These are phyloP conservation scores for Zygosaccharomyces sapae DNA, from an alignment of 1,139 yeast genomes.

Conservation along the genomic window DNA sequence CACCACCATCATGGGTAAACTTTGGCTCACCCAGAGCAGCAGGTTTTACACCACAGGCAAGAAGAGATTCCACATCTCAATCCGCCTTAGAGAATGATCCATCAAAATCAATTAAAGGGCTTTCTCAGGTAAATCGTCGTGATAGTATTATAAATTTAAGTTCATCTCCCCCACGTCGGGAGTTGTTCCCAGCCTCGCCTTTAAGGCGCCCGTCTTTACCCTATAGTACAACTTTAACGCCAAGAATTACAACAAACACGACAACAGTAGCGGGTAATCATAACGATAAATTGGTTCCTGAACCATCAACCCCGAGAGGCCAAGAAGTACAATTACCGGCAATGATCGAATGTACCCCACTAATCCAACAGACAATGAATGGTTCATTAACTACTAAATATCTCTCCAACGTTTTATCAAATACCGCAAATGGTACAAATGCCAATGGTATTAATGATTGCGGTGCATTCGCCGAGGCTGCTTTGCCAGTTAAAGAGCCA, in stretches of 20 bases:
- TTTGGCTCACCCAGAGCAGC: conserved; percentile 17
- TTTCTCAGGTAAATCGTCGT: not conserved
- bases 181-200: conserved; percentile 1
- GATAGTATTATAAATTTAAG: not conserved
- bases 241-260: conserved; percentile 4
- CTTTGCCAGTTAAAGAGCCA: conserved; percentile 3
- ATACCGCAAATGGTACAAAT: conserved; percentile 4
- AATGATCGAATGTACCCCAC: conserved; percentile 28
- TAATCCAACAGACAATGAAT: conserved; percentile 32
- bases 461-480: not conserved
- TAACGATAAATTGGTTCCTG: conserved; percentile 6
- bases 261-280: not conserved
- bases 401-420: conserved; percentile 13
- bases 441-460: not conserved
- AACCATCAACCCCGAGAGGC: conserved; percentile 24
- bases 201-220: conserved; percentile 2
- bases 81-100: not conserved
- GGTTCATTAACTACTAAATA: conserved; percentile 27
- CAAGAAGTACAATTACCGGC: conserved; percentile 15
- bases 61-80: conserved; percentile 10
- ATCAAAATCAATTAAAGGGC: not conserved
- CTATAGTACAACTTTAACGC: conserved; percentile 1
- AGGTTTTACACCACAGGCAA: conserved; percentile 10
- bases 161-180: conserved; percentile 3
- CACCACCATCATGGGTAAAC: conserved; percentile 31